Evolutionary conservation across 2,329 filamentous ascomycete genomes (phyloP).

Genomic region (Beauveria pseudobassiana): DNA sequence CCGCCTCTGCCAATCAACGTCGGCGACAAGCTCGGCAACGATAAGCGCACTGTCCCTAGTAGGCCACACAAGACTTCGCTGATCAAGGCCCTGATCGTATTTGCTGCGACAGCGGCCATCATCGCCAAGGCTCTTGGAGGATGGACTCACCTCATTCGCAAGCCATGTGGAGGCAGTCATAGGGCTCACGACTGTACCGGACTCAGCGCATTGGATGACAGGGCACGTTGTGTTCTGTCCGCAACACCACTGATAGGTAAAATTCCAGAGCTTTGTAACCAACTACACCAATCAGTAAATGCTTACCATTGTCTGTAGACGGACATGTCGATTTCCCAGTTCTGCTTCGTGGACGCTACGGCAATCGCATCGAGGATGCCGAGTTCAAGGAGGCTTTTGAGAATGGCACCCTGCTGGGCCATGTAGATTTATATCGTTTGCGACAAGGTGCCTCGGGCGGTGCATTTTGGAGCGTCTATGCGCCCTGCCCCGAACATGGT

Average conservation of each 20-base stretch:
- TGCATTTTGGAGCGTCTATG: constrained; percentile 88
- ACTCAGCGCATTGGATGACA: not conserved
- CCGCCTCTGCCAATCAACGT: not conserved
- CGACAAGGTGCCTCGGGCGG: constrained; percentile 66
- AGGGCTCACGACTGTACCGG: not conserved
- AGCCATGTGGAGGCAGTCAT: not conserved
- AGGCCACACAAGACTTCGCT: not conserved
- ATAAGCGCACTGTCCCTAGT: not conserved
- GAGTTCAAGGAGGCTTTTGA: constrained; percentile 71
- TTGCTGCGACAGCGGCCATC: not conserved
- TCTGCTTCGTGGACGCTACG: constrained; percentile 55
- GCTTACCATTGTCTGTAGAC: constrained; percentile 42
- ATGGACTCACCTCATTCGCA: not conserved
- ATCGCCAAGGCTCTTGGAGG: not conserved
- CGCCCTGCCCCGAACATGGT: constrained; percentile 65
- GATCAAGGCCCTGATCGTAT: not conserved
- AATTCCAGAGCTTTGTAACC: not conserved
- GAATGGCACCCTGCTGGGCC: constrained; percentile 56
- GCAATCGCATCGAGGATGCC: constrained; percentile 69
- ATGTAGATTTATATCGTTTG: constrained; percentile 76
- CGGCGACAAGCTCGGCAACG: not conserved
- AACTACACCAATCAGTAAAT: not conserved
- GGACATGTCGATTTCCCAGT: constrained; percentile 87
- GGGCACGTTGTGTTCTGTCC: not conserved
- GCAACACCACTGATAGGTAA: constrained; percentile 7